Percentiles rank a stretch among this genome's conserved stretches.
phyloP scores from a whole-genome alignment of 768 basidiomycete species.

The Suillus alpinus region DNA sequence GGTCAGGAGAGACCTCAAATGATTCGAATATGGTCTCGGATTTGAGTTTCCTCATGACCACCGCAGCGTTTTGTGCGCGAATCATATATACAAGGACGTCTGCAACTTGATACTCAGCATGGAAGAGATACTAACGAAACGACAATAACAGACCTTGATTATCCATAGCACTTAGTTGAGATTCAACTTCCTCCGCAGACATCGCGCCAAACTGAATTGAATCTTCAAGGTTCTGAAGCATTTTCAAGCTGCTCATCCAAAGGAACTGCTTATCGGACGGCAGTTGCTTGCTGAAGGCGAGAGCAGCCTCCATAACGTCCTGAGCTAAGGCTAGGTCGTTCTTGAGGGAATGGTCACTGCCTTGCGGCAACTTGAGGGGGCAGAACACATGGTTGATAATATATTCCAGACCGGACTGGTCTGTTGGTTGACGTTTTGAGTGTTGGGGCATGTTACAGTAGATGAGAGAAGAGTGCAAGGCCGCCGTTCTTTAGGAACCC shows the following conservation, averaged over 20 bases:
- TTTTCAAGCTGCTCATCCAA: slow-evolving; percentile 32
- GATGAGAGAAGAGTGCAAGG: neutral
- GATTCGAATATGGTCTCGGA: slow-evolving; percentile 37
- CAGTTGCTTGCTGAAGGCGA: slow-evolving; percentile 15
- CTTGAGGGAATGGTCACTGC: slow-evolving; percentile 26
- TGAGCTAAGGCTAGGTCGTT: slow-evolving; percentile 27
- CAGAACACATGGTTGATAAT: slow-evolving; percentile 42
- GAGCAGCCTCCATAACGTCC: slow-evolving; percentile 16
- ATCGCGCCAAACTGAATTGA: slow-evolving; percentile 4
- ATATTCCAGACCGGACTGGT: slow-evolving; percentile 20
- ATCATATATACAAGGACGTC: slow-evolving; percentile 39
- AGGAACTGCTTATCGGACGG: slow-evolving; percentile 4
- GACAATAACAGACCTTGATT: slow-evolving; percentile 7
- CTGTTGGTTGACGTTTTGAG: neutral
- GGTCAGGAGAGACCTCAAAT: slow-evolving; percentile 44
- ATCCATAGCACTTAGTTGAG: slow-evolving; percentile 18
- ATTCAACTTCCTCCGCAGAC: slow-evolving; percentile 11
- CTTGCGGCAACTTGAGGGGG: slow-evolving; percentile 40
- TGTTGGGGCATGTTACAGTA: neutral
- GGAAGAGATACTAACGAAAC: neutral
- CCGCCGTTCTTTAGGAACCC: neutral
- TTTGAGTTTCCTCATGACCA: slow-evolving; percentile 36
- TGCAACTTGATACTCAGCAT: slow-evolving; percentile 14
- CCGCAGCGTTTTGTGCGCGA: slow-evolving; percentile 45
- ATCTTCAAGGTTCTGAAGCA: slow-evolving; percentile 27